Percentiles rank a stretch among this genome's conserved stretches.
These are phyloP conservation scores for Discostella stelligera DNA, from an alignment of 352 stramenopile genomes.

Conservation along the genomic window DNA sequence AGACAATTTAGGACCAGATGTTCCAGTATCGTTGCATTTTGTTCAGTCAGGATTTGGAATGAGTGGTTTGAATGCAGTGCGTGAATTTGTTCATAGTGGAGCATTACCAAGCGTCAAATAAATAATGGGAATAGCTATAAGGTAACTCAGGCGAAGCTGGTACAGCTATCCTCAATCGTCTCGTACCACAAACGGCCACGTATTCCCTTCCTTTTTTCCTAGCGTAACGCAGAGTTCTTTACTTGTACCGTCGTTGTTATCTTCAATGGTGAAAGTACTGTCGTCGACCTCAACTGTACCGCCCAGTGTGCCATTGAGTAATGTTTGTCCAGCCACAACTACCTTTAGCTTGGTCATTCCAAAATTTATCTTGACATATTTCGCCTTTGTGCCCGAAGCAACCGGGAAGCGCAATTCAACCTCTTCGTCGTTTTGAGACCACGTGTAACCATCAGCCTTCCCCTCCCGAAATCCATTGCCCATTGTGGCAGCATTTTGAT, in stretches of 20 bases:
- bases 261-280: conserved; percentile 64
- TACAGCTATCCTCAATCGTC: neutral
- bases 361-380: conserved; percentile 74
- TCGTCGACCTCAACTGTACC: conserved; percentile 54
- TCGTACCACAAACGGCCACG: conserved; percentile 42
- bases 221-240: conserved; percentile 68
- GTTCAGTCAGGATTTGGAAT: conserved; percentile 34
- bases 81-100: conserved; percentile 37
- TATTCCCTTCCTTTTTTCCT: conserved; percentile 56
- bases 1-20: conserved; percentile 40
- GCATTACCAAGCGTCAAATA: conserved; percentile 24
- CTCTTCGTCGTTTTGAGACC: conserved; percentile 72
- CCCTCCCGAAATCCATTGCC: conserved; percentile 24
- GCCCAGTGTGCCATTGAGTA: conserved; percentile 56
- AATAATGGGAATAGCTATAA: neutral
- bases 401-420: conserved; percentile 72
- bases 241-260: conserved; percentile 30
- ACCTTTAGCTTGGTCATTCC: conserved; percentile 55
- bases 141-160: neutral
- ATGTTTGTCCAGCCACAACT: conserved; percentile 47
- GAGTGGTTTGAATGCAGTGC: conserved; percentile 24
- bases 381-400: conserved; percentile 47
- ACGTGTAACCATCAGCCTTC: conserved; percentile 57
- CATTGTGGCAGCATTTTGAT: conserved; percentile 15
- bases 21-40: conserved; percentile 40